Percentiles rank a stretch among this genome's conserved stretches.
Evolutionary conservation across 1,139 yeast species (phyloP).

Genomic region (Petasospora fabianii): DNA sequence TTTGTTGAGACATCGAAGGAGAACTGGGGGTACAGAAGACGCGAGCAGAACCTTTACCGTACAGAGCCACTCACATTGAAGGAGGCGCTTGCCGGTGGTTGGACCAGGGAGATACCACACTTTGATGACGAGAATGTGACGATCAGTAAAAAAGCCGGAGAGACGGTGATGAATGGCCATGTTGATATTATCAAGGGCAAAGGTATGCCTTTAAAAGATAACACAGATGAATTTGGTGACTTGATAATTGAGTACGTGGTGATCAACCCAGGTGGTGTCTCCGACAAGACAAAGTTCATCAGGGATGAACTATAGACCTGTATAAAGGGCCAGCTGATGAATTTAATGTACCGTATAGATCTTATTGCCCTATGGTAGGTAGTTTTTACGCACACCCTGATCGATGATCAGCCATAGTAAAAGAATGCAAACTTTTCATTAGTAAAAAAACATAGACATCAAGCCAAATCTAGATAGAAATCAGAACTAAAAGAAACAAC

Average conservation of each 20-base stretch:
- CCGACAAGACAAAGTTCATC: constrained; percentile 15
- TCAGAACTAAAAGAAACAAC: too few species aligned
- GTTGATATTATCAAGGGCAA: constrained; percentile 64
- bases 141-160: constrained; percentile 49
- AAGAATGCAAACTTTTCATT: too few species aligned
- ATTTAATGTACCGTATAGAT: too few species aligned
- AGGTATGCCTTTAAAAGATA: constrained; percentile 75
- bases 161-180: constrained; percentile 58
- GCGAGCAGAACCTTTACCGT: constrained; percentile 69
- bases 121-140: constrained; percentile 55
- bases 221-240: constrained; percentile 65
- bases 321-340: too few species aligned
- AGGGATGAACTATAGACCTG: constrained; percentile 32
- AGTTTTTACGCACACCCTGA: too few species aligned
- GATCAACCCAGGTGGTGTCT: constrained; percentile 41
- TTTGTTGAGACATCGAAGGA: constrained; percentile 49
- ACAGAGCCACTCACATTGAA: constrained; percentile 70
- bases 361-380: too few species aligned
- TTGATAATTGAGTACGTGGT: constrained; percentile 69
- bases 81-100: constrained; percentile 77
- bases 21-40: constrained; percentile 83
- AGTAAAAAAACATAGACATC: not conserved
- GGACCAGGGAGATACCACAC: constrained; percentile 65
- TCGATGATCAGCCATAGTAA: too few species aligned
- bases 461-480: not conserved